Evolutionary conservation across 306 rosid genomes (phyloP).

Genomic region (Psophocarpus tetragonolobus): DNA sequence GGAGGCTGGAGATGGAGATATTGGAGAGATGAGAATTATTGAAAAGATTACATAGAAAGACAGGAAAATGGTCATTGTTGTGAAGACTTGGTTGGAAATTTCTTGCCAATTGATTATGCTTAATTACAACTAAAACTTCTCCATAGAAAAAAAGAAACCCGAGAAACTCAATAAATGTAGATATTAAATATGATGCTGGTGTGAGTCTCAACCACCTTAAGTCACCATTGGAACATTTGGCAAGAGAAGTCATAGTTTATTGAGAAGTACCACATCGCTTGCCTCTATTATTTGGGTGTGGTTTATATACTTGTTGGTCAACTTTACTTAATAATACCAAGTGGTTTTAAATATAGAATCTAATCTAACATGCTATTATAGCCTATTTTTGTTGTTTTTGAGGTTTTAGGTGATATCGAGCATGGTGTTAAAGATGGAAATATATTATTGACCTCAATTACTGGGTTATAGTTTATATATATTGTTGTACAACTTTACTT

Average conservation of each 20-base stretch:
- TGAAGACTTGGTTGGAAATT: background rate
- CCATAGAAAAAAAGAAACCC: background rate
- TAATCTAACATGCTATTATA: background rate
- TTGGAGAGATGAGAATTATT: background rate
- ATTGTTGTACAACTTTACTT: background rate
- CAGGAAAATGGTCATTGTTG: background rate
- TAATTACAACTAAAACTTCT: background rate
- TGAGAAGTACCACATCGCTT: background rate
- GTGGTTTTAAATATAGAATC: background rate
- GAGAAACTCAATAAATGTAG: background rate
- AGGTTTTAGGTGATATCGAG: background rate
- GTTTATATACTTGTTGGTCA: background rate
- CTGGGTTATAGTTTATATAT: background rate
- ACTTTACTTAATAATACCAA: background rate
- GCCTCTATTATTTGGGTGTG: background rate
- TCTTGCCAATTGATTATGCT: background rate
- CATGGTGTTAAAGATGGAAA: background rate
- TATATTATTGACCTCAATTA: background rate
- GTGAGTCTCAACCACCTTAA: background rate
- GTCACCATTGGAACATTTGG: background rate
- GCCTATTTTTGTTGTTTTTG: background rate
- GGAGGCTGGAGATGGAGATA: background rate
- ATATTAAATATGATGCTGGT: background rate
- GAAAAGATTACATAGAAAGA: background rate
- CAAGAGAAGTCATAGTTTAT: background rate